These are phyloP conservation scores for Coemansia sp. DNA, from an alignment of 192 early-diverging fungal species.

Conservation along the genomic window DNA sequence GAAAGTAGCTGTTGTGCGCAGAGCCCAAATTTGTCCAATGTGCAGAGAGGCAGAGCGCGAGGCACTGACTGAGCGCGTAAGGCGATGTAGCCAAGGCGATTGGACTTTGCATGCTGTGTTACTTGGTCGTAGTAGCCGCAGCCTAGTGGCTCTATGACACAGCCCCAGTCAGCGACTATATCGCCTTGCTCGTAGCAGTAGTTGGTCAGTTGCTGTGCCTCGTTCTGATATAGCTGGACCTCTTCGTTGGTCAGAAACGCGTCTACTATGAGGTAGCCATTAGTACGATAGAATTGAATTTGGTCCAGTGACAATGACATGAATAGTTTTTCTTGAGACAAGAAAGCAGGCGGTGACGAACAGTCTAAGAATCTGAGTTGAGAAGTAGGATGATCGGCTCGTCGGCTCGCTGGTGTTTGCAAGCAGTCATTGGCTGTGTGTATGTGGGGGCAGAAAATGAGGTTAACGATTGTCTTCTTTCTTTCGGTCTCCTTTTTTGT, in stretches of 20 bases:
- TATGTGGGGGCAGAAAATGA: not conserved
- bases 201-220: slow-evolving; percentile 43
- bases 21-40: slow-evolving; percentile 36
- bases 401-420: slow-evolving; percentile 28
- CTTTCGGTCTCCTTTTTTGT: not conserved
- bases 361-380: not conserved
- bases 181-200: slow-evolving; percentile 56
- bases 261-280: slow-evolving; percentile 39
- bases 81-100: slow-evolving; percentile 12
- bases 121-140: slow-evolving; percentile 42
- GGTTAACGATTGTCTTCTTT: not conserved
- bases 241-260: slow-evolving; percentile 29
- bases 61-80: slow-evolving; percentile 18
- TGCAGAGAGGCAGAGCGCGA: slow-evolving; percentile 12
- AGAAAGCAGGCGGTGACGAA: not conserved
- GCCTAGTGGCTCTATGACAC: slow-evolving; percentile 51
- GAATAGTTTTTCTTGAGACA: not conserved
- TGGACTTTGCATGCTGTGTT: slow-evolving; percentile 1
- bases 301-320: slow-evolving; percentile 15
- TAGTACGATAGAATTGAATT: slow-evolving; percentile 16
- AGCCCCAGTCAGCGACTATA: slow-evolving; percentile 46
- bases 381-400: not conserved
- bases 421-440: slow-evolving; percentile 35
- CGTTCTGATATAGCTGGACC: slow-evolving; percentile 18
- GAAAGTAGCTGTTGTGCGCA: slow-evolving; percentile 35